Evolutionary conservation across 805 yeast species (phyloP).

Genomic region (Kuraishia cidri): DNA sequence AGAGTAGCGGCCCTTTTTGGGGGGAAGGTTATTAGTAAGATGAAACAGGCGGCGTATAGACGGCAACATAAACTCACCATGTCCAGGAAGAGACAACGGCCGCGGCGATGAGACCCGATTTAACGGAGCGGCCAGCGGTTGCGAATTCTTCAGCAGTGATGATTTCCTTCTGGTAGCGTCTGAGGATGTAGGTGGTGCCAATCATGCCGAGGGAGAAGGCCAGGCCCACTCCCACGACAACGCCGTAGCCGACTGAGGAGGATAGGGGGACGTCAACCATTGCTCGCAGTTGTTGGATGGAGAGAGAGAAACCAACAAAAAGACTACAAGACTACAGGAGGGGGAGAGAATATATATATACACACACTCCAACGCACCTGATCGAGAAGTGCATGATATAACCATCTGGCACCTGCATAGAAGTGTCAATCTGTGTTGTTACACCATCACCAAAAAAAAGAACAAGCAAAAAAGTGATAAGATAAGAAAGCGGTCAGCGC

Average conservation of each 20-base stretch:
- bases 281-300: no score
- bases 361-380: no score
- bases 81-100: slow-evolving; percentile 96
- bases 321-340: no score
- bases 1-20: slow-evolving; percentile 40
- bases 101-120: slow-evolving; percentile 75
- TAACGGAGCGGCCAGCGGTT: slow-evolving; percentile 86
- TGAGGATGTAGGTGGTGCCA: slow-evolving; percentile 56
- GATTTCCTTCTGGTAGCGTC: slow-evolving; percentile 75
- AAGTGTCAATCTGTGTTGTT: no score
- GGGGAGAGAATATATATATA: no score
- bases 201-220: slow-evolving; percentile 71
- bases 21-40: not conserved
- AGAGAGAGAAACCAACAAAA: no score
- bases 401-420: no score
- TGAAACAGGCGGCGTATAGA: not conserved
- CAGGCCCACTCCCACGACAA: slow-evolving; percentile 81
- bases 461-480: no score
- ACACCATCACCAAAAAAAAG: no score
- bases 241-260: slow-evolving; percentile 82
- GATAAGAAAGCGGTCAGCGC: no score
- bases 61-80: slow-evolving; percentile 1
- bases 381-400: no score
- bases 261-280: slow-evolving; percentile 24
- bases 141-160: slow-evolving; percentile 92